phyloP scores from a whole-genome alignment of 1,284 basidiomycete species.

The Microbotryum lychnidis-dioicae region DNA sequence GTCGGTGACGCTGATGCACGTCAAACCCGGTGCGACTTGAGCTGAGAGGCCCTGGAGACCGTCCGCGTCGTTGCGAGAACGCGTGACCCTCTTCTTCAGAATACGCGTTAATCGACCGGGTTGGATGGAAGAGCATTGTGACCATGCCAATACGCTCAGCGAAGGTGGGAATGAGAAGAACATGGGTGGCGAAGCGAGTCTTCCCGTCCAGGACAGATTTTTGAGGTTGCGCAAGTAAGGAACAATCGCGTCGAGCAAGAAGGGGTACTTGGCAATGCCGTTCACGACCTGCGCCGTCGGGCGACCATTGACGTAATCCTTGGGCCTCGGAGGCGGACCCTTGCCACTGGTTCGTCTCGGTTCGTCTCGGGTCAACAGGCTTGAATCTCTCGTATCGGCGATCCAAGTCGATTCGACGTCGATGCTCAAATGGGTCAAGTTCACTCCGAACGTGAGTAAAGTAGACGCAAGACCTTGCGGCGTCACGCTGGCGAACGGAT shows the following conservation, averaged over 20 bases:
- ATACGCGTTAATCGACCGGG: slow-evolving; percentile 12
- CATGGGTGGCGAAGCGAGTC: slow-evolving; percentile 8
- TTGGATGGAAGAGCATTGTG: slow-evolving; percentile 10
- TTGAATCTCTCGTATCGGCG: neutral
- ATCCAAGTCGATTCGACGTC: slow-evolving; percentile 8
- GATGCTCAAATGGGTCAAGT: slow-evolving; percentile 16
- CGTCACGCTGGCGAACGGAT: neutral
- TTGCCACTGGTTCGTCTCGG: neutral
- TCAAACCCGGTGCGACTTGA: slow-evolving; percentile 8
- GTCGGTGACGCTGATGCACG: slow-evolving; percentile 11
- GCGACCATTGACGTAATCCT: slow-evolving; percentile 14
- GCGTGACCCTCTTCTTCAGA: slow-evolving; percentile 10
- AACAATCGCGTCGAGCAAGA: slow-evolving; percentile 19
- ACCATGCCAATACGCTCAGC: slow-evolving; percentile 13
- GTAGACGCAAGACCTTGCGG: slow-evolving; percentile 10
- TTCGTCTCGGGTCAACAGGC: neutral
- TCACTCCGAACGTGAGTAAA: slow-evolving; percentile 13
- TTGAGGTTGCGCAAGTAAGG: slow-evolving; percentile 17
- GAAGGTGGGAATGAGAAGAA: slow-evolving; percentile 15
- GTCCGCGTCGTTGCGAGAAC: slow-evolving; percentile 9
- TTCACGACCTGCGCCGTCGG: neutral
- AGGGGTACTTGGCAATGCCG: neutral
- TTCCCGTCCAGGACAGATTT: slow-evolving; percentile 9
- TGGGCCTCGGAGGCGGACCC: slow-evolving; percentile 1
- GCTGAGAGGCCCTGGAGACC: neutral